phyloP scores from a whole-genome alignment of 2,329 filamentous ascomycete species.

The Pestalotiopsis sp. region DNA sequence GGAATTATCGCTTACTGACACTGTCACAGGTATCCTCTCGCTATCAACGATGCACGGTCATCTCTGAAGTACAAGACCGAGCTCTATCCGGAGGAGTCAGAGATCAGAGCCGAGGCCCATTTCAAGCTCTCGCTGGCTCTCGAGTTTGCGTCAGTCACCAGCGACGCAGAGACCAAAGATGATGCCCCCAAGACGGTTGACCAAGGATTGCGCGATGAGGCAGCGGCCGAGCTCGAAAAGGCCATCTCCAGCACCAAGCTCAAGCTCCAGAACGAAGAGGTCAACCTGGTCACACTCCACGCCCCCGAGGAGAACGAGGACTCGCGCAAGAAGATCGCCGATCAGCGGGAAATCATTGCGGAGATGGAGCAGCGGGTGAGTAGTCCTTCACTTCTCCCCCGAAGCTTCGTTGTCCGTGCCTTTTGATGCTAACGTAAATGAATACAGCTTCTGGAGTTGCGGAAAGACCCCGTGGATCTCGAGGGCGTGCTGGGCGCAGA shows the following conservation, averaged over 20 bases:
- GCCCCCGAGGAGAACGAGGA: conserved; percentile 69
- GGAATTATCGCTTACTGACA: conserved; percentile 18
- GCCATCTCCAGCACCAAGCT: conserved; percentile 73
- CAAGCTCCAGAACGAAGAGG: conserved; percentile 71
- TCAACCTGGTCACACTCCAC: conserved; percentile 62
- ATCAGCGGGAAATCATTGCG: conserved; percentile 76
- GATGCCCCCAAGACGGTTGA: conserved; percentile 59
- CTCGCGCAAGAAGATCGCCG: conserved; percentile 62
- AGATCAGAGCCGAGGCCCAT: conserved; percentile 89
- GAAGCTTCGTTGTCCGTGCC: conserved; percentile 19
- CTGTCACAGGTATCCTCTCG: conserved; percentile 68
- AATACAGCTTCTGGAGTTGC: conserved; percentile 67
- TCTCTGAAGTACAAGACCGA: conserved; percentile 78
- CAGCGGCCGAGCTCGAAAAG: conserved; percentile 69
- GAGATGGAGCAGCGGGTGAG: conserved; percentile 77
- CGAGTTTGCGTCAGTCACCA: conserved; percentile 85
- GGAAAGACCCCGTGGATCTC: conserved; percentile 61
- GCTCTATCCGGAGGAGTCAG: conserved; percentile 78
- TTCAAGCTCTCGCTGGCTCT: conserved; percentile 95
- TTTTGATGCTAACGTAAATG: conserved; percentile 20
- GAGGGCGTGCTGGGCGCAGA: conserved; percentile 54
- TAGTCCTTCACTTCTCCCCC: conserved; percentile 24
- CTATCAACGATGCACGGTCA: conserved; percentile 80
- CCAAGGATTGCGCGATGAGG: conserved; percentile 71
- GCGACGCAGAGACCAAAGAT: conserved; percentile 50